Base-by-base conservation (phyloP, 176 grass and related monocot genomes). In the Canna indica region DNA sequence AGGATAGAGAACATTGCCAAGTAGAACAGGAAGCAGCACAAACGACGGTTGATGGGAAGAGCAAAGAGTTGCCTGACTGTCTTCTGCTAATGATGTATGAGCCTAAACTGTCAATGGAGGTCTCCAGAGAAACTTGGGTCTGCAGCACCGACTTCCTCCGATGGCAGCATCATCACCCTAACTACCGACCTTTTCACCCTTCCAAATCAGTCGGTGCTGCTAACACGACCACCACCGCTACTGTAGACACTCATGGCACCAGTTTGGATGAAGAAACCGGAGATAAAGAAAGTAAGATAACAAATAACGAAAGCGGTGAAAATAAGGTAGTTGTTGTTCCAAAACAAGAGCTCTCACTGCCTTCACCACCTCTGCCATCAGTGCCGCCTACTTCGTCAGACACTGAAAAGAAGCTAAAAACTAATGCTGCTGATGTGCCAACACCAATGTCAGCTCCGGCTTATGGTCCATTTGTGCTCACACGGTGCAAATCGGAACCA, bases 31-130 rank as follows among this genome's bases (percentile, higher is more conserved):
- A 76, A 88, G 70, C 39, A 69, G 61, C 63, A 29, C 75, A 64
- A 26, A 29, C 69, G 20, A 29, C 64, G 14, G 77, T 70, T 67
- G 67, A 54, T 75, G 77, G 88, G 83, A 88, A 90, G 68, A 87
- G 81, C 4, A 80, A 77, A 0, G 84, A 90, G 46, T 58, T 97
- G 80, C 89, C 94, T 0, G 94, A 97, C 62, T 97, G 94, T 77
- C 88, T 97, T 66, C 86, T 93, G 0, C 68, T 97, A 73, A 97
- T 97, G 94, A 90, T 97, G 94, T 97, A 90, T 5, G 94, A 97
- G 72, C 94, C 94, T 6, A 97, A 97, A 82, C 70, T 97, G 61
- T 97, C 94, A 50, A 97, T 97, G 94, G 94, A 97, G 78, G 94
- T 97, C 26, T 97, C 89, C 13, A 93, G 79, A 77, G 94, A 97